A percentile compares a stretch with the other conserved stretches of the same genome.
Conservation (phyloP, 306 rosid genomes). For the Dicorynia guianensis region DNA sequence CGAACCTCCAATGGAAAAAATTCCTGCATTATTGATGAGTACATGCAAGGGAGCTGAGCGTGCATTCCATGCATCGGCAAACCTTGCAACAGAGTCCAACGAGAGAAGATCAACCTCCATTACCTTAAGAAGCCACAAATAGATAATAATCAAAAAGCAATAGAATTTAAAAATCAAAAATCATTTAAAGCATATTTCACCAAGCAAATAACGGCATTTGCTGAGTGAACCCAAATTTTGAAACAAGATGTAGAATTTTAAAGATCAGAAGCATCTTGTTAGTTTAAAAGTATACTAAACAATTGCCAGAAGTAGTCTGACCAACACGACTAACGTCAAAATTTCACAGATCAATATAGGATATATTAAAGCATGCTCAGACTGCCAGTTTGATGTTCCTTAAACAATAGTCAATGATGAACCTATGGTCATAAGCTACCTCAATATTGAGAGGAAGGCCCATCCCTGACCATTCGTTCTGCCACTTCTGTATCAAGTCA, state of each 20-base stretch:
- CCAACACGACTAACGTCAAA: neutral
- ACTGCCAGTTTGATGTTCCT: conserved; percentile 17
- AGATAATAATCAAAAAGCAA: conserved; percentile 7
- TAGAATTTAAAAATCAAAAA: no score
- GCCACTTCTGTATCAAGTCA: conserved; percentile 92
- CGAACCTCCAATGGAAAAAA: conserved; percentile 94
- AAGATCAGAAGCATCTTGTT: no score
- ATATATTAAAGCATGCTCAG: conserved; percentile 23
- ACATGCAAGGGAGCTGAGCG: conserved; percentile 85
- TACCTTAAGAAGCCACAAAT: conserved; percentile 61
- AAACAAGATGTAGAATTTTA: no score
- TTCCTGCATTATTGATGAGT: conserved; percentile 97
- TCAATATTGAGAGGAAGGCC: conserved; percentile 93
- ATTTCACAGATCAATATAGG: conserved; percentile 21
- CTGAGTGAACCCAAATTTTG: no score
- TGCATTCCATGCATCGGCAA: conserved; percentile 89
- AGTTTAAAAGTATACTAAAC: no score
- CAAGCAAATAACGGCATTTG: no score
- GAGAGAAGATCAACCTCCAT: conserved; percentile 95
- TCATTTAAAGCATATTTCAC: no score
- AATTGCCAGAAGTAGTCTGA: conserved; percentile 23
- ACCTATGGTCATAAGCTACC: conserved; percentile 48
- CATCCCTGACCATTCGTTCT: conserved; percentile 76
- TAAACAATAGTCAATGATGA: neutral
- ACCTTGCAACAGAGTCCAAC: conserved; percentile 85